Percentiles rank a stretch among this genome's conserved stretches.
phyloP scores from a whole-genome alignment of 257 asterid genomes.

The Leonotis leonurus region DNA sequence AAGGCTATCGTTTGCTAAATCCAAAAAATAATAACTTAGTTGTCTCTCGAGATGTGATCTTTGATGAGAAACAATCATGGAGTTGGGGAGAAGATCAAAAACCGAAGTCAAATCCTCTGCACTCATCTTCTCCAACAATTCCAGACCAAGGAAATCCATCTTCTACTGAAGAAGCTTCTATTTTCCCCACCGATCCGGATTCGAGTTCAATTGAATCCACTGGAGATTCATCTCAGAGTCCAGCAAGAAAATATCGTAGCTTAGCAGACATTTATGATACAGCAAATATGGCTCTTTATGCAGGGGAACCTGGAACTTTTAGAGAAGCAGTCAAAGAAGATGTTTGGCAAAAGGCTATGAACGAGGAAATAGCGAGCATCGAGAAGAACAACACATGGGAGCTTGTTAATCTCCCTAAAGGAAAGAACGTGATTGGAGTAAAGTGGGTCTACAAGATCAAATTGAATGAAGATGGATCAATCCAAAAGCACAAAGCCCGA shows the following conservation, averaged over 20 bases:
- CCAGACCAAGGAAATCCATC: too few species aligned
- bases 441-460: background rate
- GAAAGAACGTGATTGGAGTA: background rate
- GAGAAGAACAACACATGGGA: background rate
- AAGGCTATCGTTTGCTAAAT: too few species aligned
- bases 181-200: background rate
- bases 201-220: background rate
- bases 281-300: too few species aligned
- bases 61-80: background rate
- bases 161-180: too few species aligned
- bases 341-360: background rate
- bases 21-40: too few species aligned
- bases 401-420: background rate
- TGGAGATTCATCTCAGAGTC: background rate
- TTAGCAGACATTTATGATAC: too few species aligned
- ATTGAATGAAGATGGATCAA: background rate
- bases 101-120: background rate
- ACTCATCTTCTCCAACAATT: too few species aligned
- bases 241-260: background rate
- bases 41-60: background rate
- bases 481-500: too few species aligned
- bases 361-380: background rate
- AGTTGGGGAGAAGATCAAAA: background rate
- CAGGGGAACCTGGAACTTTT: background rate
- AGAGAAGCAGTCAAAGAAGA: too few species aligned